Percentiles rank a stretch among this genome's conserved stretches.
These are phyloP conservation scores for Grifola frondosa DNA, from an alignment of 1,284 basidiomycete species.

Conservation along the genomic window DNA sequence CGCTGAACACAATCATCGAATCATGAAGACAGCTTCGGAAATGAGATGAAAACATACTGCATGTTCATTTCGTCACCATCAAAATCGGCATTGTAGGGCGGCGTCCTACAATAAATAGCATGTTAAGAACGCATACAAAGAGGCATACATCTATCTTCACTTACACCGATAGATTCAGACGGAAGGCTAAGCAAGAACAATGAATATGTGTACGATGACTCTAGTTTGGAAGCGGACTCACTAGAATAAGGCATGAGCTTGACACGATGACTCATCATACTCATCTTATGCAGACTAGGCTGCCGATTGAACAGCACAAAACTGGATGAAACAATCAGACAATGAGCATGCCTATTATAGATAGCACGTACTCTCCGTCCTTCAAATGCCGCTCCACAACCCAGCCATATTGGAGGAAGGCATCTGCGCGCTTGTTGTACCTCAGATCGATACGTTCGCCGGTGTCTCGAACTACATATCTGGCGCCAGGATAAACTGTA, in stretches of 20 bases:
- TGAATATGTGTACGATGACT: conserved; percentile 24
- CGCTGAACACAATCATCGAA: conserved; percentile 46
- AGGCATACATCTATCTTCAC: conserved; percentile 30
- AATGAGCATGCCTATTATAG: background rate
- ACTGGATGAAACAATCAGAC: conserved; percentile 48
- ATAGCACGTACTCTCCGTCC: conserved; percentile 85
- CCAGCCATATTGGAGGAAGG: conserved; percentile 98
- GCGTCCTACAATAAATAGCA: conserved; percentile 52
- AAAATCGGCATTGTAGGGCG: conserved; percentile 96
- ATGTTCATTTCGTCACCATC: conserved; percentile 99
- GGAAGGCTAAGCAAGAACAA: conserved; percentile 68
- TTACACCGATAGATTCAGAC: conserved; percentile 94
- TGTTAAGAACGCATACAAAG: background rate
- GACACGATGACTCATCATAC: conserved; percentile 99
- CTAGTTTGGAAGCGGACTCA: conserved; percentile 43
- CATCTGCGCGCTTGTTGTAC: conserved; percentile 98
- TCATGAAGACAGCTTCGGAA: conserved; percentile 1
- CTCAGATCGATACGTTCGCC: conserved; percentile 97
- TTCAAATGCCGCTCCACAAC: conserved; percentile 97
- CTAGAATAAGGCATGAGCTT: conserved; percentile 99
- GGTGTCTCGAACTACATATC: conserved; percentile 97
- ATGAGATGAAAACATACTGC: conserved; percentile 66
- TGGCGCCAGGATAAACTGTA: conserved; percentile 92
- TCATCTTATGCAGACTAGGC: conserved; percentile 99
- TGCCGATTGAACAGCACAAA: conserved; percentile 98